Conservation (phyloP, 306 rosid genomes). For the Pyrus betulifolia region DNA sequence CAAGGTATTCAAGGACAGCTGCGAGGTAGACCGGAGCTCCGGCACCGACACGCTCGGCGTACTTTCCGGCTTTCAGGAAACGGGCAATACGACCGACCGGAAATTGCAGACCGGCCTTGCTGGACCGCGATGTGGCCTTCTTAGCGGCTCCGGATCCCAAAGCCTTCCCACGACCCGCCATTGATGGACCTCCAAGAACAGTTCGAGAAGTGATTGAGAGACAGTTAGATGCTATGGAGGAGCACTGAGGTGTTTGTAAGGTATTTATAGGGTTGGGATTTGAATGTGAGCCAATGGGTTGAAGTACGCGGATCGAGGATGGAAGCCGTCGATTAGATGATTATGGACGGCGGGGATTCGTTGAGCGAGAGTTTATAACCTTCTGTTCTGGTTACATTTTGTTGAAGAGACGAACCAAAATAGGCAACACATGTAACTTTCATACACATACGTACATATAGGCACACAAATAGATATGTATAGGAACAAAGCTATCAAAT, state of each 20-base stretch:
- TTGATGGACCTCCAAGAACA: neutral
- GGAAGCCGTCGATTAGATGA: conserved; percentile 21
- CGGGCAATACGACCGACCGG: conserved; percentile 95
- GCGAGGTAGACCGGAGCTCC: conserved; percentile 96
- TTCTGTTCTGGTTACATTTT: neutral
- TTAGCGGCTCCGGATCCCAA: conserved; percentile 64
- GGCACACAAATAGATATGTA: too few relatives aligned
- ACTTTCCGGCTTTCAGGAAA: conserved; percentile 79
- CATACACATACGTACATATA: too few relatives aligned
- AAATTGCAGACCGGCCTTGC: conserved; percentile 86
- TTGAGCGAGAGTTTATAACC: neutral
- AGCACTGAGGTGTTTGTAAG: neutral
- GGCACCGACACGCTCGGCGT: conserved; percentile 87
- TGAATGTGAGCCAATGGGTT: conserved; percentile 25
- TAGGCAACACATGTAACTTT: too few relatives aligned
- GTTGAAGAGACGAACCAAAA: conserved; percentile 11
- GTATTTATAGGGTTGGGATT: conserved; percentile 32
- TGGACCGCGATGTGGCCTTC: conserved; percentile 78
- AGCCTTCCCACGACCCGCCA: conserved; percentile 84
- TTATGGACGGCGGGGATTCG: conserved; percentile 27
- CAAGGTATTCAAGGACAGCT: conserved; percentile 84
- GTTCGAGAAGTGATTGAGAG: neutral
- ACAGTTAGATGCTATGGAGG: neutral
- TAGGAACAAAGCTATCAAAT: too few relatives aligned
- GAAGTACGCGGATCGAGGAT: conserved; percentile 29